These are phyloP conservation scores for Gelatoporia subvermispora DNA, from an alignment of 768 basidiomycete genomes.

Conservation along the genomic window DNA sequence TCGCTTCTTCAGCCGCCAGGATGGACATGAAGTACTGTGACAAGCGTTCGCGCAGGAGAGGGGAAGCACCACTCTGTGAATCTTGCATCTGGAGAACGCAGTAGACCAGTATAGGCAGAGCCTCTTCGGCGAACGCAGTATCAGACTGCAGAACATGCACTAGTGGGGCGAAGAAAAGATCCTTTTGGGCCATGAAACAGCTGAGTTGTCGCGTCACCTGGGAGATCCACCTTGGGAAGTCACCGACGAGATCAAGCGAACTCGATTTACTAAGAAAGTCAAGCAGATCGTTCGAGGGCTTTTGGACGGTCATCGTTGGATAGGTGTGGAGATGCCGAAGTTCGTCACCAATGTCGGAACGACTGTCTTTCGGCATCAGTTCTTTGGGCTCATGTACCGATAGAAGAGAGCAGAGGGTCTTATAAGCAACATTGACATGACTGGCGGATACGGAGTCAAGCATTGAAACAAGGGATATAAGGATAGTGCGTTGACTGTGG, in stretches of 20 bases:
- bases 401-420: slow-evolving; percentile 56
- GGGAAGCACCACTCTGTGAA: slow-evolving; percentile 16
- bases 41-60: slow-evolving; percentile 31
- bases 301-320: slow-evolving; percentile 10
- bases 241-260: slow-evolving; percentile 35
- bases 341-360: slow-evolving; percentile 20
- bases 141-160: slow-evolving; percentile 51
- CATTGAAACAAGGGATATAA: slow-evolving; percentile 51
- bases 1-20: slow-evolving; percentile 36
- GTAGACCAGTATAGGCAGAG: slow-evolving; percentile 76
- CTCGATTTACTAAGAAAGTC: slow-evolving; percentile 31
- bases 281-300: slow-evolving; percentile 31
- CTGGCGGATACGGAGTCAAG: slow-evolving; percentile 46
- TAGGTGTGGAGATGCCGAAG: slow-evolving; percentile 22
- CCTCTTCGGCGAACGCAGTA: slow-evolving; percentile 53
- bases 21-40: slow-evolving; percentile 52
- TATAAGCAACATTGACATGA: slow-evolving; percentile 55
- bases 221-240: slow-evolving; percentile 63
- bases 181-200: slow-evolving; percentile 48
- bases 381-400: slow-evolving; percentile 33
- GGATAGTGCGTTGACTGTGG: slow-evolving; percentile 39
- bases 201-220: slow-evolving; percentile 51
- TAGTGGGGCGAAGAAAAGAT: slow-evolving; percentile 68
- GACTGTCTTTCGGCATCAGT: slow-evolving; percentile 26
- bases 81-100: slow-evolving; percentile 42